phyloP scores from a whole-genome alignment of 2,329 filamentous ascomycete species.

The Colletotrichum tropicale region DNA sequence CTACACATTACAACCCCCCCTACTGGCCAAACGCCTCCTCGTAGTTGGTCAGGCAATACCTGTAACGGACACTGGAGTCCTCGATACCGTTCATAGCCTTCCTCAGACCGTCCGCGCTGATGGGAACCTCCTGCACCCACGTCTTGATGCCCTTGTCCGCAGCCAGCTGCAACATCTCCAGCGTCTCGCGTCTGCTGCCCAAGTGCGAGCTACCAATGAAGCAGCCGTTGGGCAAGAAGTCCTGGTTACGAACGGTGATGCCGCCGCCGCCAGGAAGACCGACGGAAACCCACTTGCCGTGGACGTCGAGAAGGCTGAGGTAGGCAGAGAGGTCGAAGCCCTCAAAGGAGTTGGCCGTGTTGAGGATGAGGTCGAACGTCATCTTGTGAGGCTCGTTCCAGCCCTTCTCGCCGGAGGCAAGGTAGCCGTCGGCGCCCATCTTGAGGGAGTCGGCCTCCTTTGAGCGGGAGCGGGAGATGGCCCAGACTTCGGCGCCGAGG shows the following conservation, averaged over 20 bases:
- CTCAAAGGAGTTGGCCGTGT: constrained; percentile 72
- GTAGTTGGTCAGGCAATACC: constrained; percentile 76
- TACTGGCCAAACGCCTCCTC: constrained; percentile 69
- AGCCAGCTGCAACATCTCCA: constrained; percentile 74
- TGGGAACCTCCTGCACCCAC: constrained; percentile 76
- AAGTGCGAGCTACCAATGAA: constrained; percentile 75
- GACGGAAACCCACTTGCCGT: constrained; percentile 80
- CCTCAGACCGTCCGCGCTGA: constrained; percentile 73
- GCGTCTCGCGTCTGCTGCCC: constrained; percentile 71
- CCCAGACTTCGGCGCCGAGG: constrained; percentile 66
- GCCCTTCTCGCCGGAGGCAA: constrained; percentile 60
- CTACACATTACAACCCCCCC: not conserved
- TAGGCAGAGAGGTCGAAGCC: constrained; percentile 74
- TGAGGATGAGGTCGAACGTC: constrained; percentile 79
- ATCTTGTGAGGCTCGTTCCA: constrained; percentile 63
- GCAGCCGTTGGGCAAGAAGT: constrained; percentile 76
- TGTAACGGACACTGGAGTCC: constrained; percentile 74
- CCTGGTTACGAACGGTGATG: constrained; percentile 73
- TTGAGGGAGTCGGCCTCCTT: constrained; percentile 64
- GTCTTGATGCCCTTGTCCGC: constrained; percentile 72
- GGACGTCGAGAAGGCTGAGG: constrained; percentile 80
- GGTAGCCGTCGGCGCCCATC: constrained; percentile 66
- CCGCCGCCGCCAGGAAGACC: constrained; percentile 80
- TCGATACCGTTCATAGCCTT: constrained; percentile 72
- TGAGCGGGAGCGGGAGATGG: constrained; percentile 62